Base-by-base conservation (phyloP, 2,329 filamentous ascomycete genomes). In the Ophiostoma perfectum region DNA sequence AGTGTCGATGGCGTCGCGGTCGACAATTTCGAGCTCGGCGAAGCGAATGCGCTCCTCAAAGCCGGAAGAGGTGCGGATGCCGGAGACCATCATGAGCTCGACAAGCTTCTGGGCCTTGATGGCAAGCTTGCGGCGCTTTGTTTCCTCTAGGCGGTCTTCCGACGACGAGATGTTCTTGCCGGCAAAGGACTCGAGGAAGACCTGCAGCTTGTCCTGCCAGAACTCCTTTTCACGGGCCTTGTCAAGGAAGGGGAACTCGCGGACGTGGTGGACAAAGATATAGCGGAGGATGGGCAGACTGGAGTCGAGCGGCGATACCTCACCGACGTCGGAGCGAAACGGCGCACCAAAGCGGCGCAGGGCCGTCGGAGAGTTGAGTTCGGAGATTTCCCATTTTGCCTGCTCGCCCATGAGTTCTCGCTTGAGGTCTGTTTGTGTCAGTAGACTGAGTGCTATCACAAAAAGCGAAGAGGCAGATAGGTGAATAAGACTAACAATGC, bases 1-100 rank as follows among this genome's bases (percentile, higher is more conserved):
- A 36, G 92, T 90, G 70, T 97, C 93, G 75, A 97, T 96, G 60
- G 95, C 93, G 67, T 92, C 91, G 72, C 92, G 87, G 75, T 99
- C 95, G 41, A 99, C 92, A 38, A 98, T 93, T 76, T 99, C 95
- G 80, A 99, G 90, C 79, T 99, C 95, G 1, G 93, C 92, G 77
- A 99, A 99, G 66, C 93, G 88, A 75, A 99, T 97, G 69, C 95
- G 88, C 81, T 99, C 95, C 79, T 99, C 95, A 77, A 98, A 99
- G 2, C 95, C 95, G 4, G 93, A 97, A 4, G 95, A 93, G 0
- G 95, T 99, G 45, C 91, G 92, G 69, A 99, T 90, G 49, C 95
- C 95, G 7, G 94, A 98, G 8, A 99, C 95, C 93, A 99, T 97
- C 95, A 99, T 99, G 70, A 99, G 83, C 82, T 99, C 95, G 11